Conservation (phyloP, 2,329 filamentous ascomycete species). For the Pseudogymnoascus pannorum region DNA sequence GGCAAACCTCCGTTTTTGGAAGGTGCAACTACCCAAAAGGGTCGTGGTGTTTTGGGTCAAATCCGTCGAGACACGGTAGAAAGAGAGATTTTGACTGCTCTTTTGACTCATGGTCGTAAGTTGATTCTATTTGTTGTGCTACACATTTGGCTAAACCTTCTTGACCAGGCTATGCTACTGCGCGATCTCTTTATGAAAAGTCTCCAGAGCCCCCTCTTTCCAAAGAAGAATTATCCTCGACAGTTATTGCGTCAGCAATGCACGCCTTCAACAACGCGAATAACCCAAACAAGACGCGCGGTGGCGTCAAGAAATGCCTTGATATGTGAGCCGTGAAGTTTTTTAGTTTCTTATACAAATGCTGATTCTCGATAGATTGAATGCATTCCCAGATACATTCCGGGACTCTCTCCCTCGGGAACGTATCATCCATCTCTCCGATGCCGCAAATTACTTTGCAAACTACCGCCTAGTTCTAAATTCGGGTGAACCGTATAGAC, state of each 20-base stretch:
- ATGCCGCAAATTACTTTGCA: slow-evolving; percentile 66
- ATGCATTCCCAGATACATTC: slow-evolving; percentile 55
- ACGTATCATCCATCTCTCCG: slow-evolving; percentile 56
- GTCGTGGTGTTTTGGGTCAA: slow-evolving; percentile 47
- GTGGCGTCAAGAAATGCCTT: slow-evolving; percentile 68
- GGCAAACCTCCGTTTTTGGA: slow-evolving; percentile 42
- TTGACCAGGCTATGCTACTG: slow-evolving; percentile 51
- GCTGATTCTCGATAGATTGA: slow-evolving; percentile 40
- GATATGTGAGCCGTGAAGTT: slow-evolving; percentile 52
- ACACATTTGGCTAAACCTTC: neutral
- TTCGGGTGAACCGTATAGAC: slow-evolving; percentile 72
- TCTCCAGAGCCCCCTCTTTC: slow-evolving; percentile 43
- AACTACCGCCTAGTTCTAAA: slow-evolving; percentile 72
- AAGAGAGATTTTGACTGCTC: slow-evolving; percentile 60
- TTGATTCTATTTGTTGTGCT: slow-evolving; percentile 13
- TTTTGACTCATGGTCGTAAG: slow-evolving; percentile 56
- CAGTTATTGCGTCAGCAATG: slow-evolving; percentile 57
- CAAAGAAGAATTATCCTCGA: slow-evolving; percentile 46
- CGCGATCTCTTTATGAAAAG: slow-evolving; percentile 53
- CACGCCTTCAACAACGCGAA: slow-evolving; percentile 73
- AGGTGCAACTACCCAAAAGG: slow-evolving; percentile 32
- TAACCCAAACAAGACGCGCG: slow-evolving; percentile 69
- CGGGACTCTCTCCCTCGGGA: slow-evolving; percentile 43
- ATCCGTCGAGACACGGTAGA: slow-evolving; percentile 58
- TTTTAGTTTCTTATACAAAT: neutral